These are phyloP conservation scores for Russula sp. DNA, from an alignment of 768 basidiomycete genomes.

Conservation along the genomic window DNA sequence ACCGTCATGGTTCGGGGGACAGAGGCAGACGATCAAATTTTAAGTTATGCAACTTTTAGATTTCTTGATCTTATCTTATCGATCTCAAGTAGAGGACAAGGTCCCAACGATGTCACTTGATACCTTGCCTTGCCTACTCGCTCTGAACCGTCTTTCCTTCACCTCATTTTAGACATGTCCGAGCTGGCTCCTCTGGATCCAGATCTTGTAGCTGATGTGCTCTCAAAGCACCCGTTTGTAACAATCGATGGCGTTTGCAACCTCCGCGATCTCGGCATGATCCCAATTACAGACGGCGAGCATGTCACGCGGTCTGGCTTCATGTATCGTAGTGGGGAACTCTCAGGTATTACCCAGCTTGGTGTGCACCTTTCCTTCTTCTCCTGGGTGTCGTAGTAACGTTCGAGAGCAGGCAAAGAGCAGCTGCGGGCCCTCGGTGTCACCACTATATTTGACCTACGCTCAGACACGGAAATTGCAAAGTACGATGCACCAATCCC, in stretches of 20 bases:
- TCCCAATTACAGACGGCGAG: conserved; percentile 40
- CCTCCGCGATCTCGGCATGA: conserved; percentile 62
- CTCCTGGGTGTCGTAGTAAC: not conserved
- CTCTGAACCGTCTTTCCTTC: not conserved
- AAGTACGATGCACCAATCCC: conserved; percentile 67
- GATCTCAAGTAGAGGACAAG: too few relatives aligned
- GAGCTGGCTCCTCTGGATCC: conserved; percentile 61
- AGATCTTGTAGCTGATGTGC: conserved; percentile 49
- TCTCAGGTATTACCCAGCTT: conserved; percentile 61
- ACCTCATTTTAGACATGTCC: conserved; percentile 13
- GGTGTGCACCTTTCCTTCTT: conserved; percentile 35
- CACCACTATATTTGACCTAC: conserved; percentile 63
- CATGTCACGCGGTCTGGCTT: conserved; percentile 49
- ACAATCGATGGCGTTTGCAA: conserved; percentile 68
- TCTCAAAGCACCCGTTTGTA: conserved; percentile 67
- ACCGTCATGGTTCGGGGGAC: conserved; percentile 28
- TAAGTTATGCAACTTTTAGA: not conserved
- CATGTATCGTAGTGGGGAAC: conserved; percentile 63
- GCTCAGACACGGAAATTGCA: conserved; percentile 71
- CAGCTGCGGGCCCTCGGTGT: conserved; percentile 56
- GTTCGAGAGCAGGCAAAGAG: conserved; percentile 40
- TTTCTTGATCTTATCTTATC: not conserved
- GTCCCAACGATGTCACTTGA: too few relatives aligned
- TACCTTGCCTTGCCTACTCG: not conserved
- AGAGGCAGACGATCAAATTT: not conserved